These are phyloP conservation scores for Paulownia fortunei DNA, from an alignment of 257 asterid species.

Conservation along the genomic window DNA sequence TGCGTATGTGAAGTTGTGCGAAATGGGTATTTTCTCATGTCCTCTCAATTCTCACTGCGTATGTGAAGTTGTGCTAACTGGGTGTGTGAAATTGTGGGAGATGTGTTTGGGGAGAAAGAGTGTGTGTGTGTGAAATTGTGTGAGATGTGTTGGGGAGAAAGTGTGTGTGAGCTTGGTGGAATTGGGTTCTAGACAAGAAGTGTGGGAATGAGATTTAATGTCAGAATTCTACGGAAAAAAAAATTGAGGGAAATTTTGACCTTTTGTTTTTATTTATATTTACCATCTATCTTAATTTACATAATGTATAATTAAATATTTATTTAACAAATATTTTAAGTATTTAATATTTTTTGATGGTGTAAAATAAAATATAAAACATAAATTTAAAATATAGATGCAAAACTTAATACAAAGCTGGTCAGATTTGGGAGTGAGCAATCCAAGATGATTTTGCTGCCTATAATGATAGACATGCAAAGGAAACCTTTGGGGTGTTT, in stretches of 20 bases:
- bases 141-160: background rate
- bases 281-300: no score
- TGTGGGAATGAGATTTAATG: constrained; percentile 20
- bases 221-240: no score
- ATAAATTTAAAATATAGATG: no score
- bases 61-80: no score
- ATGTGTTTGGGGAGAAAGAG: background rate
- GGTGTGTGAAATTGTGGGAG: no score
- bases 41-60: no score
- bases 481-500: background rate
- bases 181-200: constrained; percentile 6
- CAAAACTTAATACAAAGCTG: no score
- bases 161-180: background rate
- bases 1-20: background rate
- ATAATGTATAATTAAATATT: no score
- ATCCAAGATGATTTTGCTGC: background rate
- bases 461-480: background rate
- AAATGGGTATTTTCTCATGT: background rate
- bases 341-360: no score
- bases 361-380: no score
- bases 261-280: no score
- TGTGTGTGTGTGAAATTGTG: background rate
- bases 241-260: background rate
- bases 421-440: background rate
- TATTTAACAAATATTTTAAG: no score